These are phyloP conservation scores for Cutaneotrichosporon cutaneum DNA, from an alignment of 1,284 basidiomycete species.

Conservation along the genomic window DNA sequence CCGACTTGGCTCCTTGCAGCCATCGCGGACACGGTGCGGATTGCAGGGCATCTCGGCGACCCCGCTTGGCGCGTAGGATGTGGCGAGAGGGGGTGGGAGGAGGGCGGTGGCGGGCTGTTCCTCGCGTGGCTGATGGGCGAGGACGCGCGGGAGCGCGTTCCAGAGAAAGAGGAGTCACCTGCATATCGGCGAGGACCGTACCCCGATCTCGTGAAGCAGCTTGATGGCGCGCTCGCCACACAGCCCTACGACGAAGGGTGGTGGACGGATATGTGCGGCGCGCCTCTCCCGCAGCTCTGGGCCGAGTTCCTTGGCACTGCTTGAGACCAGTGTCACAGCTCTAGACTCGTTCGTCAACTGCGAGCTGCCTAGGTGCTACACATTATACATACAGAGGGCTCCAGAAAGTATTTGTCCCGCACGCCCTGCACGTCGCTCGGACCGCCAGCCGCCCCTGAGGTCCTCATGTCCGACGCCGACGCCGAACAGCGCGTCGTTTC, in stretches of 20 bases:
- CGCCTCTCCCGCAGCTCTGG: conserved; percentile 12
- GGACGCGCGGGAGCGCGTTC: not conserved
- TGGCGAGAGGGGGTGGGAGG: conserved; percentile 29
- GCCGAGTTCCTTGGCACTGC: conserved; percentile 34
- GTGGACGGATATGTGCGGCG: not conserved
- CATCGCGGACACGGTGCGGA: conserved; percentile 37
- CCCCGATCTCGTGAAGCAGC: not conserved
- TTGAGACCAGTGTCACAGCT: too few relatives aligned
- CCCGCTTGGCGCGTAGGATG: conserved; percentile 32
- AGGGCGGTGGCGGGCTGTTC: conserved; percentile 40
- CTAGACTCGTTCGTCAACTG: too few relatives aligned
- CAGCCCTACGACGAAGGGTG: not conserved
- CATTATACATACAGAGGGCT: too few relatives aligned
- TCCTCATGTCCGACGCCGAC: too few relatives aligned
- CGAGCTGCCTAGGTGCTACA: too few relatives aligned
- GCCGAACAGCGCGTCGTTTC: too few relatives aligned
- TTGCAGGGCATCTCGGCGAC: conserved; percentile 32
- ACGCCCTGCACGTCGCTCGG: too few relatives aligned
- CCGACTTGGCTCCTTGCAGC: conserved; percentile 41
- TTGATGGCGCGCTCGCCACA: not conserved
- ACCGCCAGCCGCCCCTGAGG: too few relatives aligned
- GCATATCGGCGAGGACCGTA: too few relatives aligned
- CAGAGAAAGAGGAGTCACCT: too few relatives aligned
- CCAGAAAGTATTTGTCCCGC: too few relatives aligned
- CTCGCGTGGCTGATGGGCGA: conserved; percentile 34